phyloP scores from a whole-genome alignment of 164 flowering plant genomes.

The Chimonanthus salicifolius region DNA sequence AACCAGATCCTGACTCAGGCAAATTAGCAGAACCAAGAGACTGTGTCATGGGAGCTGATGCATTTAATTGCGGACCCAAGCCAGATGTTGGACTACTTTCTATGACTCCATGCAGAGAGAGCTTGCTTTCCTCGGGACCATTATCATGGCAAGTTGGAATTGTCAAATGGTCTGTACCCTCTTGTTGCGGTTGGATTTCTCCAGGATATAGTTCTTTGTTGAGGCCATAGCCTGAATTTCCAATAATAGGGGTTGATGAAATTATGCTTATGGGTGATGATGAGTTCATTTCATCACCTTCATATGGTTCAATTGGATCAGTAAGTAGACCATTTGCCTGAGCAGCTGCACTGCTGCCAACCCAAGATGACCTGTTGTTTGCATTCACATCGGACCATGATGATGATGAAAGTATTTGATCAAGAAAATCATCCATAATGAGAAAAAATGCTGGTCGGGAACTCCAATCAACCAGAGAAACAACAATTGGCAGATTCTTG shows the following conservation, averaged over 20 bases:
- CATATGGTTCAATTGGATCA: slow-evolving; percentile 9
- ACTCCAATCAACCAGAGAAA: slow-evolving; percentile 5
- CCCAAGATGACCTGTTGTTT: slow-evolving; percentile 22
- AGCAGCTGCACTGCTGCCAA: slow-evolving; percentile 8
- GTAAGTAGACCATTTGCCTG: slow-evolving; percentile 20
- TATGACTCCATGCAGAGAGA: slow-evolving; percentile 6
- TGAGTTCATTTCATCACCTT: slow-evolving; percentile 12
- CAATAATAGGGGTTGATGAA: slow-evolving; percentile 4
- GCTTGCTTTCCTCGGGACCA: slow-evolving; percentile 8
- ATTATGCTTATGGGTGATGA: not conserved
- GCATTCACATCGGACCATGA: slow-evolving; percentile 24
- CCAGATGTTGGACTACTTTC: slow-evolving; percentile 10
- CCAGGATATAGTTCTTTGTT: slow-evolving; percentile 12
- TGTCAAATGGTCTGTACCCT: not conserved
- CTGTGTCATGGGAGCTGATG: not conserved
- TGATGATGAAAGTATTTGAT: slow-evolving; percentile 24
- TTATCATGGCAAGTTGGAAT: not conserved
- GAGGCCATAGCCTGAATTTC: slow-evolving; percentile 15
- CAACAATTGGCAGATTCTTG: not conserved
- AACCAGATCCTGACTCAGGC: slow-evolving; percentile 18
- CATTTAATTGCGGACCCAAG: slow-evolving; percentile 11
- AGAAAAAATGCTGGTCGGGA: not conserved
- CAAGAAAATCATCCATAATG: slow-evolving; percentile 28
- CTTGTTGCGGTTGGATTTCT: slow-evolving; percentile 13
- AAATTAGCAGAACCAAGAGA: slow-evolving; percentile 12